A percentile compares a stretch with the other conserved stretches of the same genome.
These are phyloP conservation scores for Leucocoprinus birnbaumii DNA, from an alignment of 768 basidiomycete genomes.

Conservation along the genomic window DNA sequence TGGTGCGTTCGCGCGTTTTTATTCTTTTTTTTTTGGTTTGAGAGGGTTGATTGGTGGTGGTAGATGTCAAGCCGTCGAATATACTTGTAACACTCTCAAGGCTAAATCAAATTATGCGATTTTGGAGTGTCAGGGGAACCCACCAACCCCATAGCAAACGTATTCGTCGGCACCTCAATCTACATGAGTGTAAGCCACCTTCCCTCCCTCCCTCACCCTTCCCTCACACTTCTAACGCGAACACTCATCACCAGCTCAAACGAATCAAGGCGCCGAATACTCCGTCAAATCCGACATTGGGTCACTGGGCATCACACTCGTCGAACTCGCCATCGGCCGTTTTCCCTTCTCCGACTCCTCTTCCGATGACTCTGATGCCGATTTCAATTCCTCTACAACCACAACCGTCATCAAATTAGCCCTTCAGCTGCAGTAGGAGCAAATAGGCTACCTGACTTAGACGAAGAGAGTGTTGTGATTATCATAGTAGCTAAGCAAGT, in stretches of 20 bases:
- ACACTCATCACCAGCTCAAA: constrained; percentile 67
- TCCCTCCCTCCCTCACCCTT: not conserved
- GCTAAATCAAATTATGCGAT: constrained; percentile 98
- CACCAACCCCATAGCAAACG: constrained; percentile 98
- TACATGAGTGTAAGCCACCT: constrained; percentile 99
- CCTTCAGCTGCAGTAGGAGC: no score
- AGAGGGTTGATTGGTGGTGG: no score
- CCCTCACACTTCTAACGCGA: not conserved
- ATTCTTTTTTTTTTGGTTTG: no score
- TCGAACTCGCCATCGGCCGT: constrained; percentile 95
- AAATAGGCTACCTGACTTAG: constrained; percentile 51
- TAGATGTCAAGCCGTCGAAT: constrained; percentile 99
- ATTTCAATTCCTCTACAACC: no score
- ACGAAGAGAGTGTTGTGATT: constrained; percentile 49
- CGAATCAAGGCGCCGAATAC: constrained; percentile 99
- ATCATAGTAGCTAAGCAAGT: constrained; percentile 45
- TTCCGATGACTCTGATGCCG: not conserved
- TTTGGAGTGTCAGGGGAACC: constrained; percentile 99
- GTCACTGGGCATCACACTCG: constrained; percentile 95
- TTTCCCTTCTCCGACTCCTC: constrained; percentile 88
- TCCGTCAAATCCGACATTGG: constrained; percentile 99
- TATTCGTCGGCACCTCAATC: constrained; percentile 97
- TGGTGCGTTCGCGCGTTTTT: no score
- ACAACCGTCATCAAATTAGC: no score
- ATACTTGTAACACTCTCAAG: constrained; percentile 94